These are phyloP conservation scores for Sophora flavescens DNA, from an alignment of 306 rosid genomes.

Conservation along the genomic window DNA sequence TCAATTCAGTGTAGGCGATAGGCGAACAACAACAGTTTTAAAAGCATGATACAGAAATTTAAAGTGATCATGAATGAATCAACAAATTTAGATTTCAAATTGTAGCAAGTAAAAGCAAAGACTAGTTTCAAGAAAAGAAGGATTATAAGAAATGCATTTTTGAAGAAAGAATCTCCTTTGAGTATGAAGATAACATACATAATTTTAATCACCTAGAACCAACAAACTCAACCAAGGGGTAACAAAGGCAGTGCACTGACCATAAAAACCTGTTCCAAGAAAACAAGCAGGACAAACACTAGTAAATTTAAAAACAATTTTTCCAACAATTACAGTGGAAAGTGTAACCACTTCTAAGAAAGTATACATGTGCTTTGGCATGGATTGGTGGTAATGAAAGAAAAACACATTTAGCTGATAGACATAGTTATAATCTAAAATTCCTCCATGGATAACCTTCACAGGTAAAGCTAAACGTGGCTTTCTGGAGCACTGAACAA, in stretches of 20 bases:
- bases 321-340: not conserved
- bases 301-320: not conserved
- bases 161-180: conserved; percentile 1
- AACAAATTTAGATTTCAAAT: conserved; percentile 15
- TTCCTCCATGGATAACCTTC: not conserved
- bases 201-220: not conserved
- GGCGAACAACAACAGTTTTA: not conserved
- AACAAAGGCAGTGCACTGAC: not conserved
- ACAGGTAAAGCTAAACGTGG: not conserved
- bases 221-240: not conserved
- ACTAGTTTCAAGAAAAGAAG: conserved; percentile 1
- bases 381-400: not conserved
- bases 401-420: conserved; percentile 25
- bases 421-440: not conserved
- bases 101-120: not conserved
- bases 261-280: conserved; percentile 13
- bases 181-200: not conserved
- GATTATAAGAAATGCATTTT: not conserved
- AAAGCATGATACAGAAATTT: not conserved
- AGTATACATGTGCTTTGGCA: not conserved
- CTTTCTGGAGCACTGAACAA: not conserved
- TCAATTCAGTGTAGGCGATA: not conserved
- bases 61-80: conserved; percentile 8
- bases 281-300: not conserved
- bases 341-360: not conserved